phyloP scores from a whole-genome alignment of 2,329 filamentous ascomycete species.

The Colletotrichum truncatum region DNA sequence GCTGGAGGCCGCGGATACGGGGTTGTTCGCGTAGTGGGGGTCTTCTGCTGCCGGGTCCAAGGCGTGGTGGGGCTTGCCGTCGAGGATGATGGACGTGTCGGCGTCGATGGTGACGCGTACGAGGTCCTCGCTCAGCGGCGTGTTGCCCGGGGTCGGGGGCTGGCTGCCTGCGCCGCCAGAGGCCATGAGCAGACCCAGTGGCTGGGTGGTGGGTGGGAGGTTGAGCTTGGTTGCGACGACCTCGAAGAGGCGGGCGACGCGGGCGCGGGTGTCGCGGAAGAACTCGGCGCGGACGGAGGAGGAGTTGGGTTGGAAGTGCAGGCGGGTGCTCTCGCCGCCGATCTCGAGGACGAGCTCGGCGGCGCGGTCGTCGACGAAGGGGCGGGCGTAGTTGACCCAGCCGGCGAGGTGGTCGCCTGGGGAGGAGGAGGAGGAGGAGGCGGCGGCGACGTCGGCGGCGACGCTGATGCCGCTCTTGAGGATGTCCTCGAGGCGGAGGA shows the following conservation, averaged over 20 bases:
- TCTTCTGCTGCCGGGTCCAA: conserved; percentile 36
- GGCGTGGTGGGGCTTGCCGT: conserved; percentile 61
- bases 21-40: neutral
- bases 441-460: conserved; percentile 52
- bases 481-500: conserved; percentile 84
- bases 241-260: conserved; percentile 78
- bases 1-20: conserved; percentile 43
- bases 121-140: conserved; percentile 74
- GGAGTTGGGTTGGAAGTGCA: conserved; percentile 55
- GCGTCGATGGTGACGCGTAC: conserved; percentile 71
- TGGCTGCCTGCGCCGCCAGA: conserved; percentile 69
- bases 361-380: conserved; percentile 80
- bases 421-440: conserved; percentile 35
- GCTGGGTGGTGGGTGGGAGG: conserved; percentile 66
- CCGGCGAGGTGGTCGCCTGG: conserved; percentile 42
- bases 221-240: conserved; percentile 85
- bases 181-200: conserved; percentile 73
- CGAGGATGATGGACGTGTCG: conserved; percentile 67
- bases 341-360: conserved; percentile 85
- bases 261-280: conserved; percentile 73
- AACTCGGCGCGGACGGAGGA: conserved; percentile 71
- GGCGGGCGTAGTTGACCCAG: conserved; percentile 83
- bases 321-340: conserved; percentile 69
- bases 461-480: conserved; percentile 85
- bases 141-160: conserved; percentile 73